A percentile compares a stretch with the other conserved stretches of the same genome.
phyloP scores from a whole-genome alignment of 2,329 filamentous ascomycete genomes.

The Penicillium sp. region DNA sequence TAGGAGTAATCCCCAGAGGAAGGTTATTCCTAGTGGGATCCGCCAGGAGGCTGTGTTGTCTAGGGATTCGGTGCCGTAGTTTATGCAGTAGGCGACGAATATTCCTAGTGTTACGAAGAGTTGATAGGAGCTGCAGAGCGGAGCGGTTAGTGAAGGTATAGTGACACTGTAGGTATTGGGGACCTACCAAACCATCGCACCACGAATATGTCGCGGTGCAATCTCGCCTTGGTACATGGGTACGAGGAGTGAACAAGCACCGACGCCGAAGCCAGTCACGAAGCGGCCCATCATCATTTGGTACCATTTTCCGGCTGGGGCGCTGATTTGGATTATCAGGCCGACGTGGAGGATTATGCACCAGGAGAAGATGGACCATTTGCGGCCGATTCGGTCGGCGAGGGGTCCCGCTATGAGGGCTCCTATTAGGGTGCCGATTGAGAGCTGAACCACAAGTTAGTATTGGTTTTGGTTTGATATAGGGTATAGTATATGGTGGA shows the following conservation, averaged over 20 bases:
- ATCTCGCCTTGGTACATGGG: conserved; percentile 55
- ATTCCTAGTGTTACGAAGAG: conserved; percentile 54
- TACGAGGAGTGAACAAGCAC: conserved; percentile 48
- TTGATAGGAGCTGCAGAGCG: conserved; percentile 47
- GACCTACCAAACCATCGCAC: conserved; percentile 45
- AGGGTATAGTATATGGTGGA: no score
- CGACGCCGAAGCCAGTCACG: conserved; percentile 50
- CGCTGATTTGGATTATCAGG: conserved; percentile 49
- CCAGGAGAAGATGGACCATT: conserved; percentile 48
- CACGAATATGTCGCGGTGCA: conserved; percentile 50
- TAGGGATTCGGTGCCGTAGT: conserved; percentile 46
- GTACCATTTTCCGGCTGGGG: conserved; percentile 43
- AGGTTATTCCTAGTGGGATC: conserved; percentile 60
- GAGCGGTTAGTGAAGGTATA: not conserved
- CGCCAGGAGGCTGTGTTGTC: conserved; percentile 51
- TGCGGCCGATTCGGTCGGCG: conserved; percentile 48
- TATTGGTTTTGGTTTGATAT: no score
- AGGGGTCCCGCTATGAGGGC: conserved; percentile 46
- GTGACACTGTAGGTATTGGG: not conserved
- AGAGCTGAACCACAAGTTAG: conserved; percentile 28
- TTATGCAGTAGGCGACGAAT: conserved; percentile 52
- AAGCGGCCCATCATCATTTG: conserved; percentile 50
- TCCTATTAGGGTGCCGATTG: conserved; percentile 50
- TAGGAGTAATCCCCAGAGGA: conserved; percentile 60
- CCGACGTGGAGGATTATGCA: conserved; percentile 47